Base-by-base conservation (phyloP, 139 green algal species). In the Spirogloea muscicola region DNA sequence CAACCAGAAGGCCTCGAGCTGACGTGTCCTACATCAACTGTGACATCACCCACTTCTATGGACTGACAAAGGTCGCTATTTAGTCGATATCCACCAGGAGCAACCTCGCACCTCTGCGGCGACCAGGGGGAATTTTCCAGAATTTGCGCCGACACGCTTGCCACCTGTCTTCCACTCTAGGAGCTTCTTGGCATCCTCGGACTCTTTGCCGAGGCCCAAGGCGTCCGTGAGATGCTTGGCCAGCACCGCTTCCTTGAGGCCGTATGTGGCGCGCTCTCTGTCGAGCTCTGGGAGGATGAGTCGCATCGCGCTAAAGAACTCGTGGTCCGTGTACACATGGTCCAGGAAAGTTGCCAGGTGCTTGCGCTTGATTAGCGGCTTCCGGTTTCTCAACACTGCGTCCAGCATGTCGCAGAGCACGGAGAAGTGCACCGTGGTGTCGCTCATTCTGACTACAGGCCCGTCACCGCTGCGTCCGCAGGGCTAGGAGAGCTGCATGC, bases 201-300 rank as follows among this genome's bases (percentile, higher is more conserved):
- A 38, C 18, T 48, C 58, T 16, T 70, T 79, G 48, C 1, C 66
- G 16, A 88, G 57, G 21, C 58, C 64, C 18, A 49, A 76, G 3
- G 87, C 87, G 21, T 83, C 52, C 18, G 84, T 41, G 34, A 86
- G 33, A 29, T 79, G 37, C 4, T 59, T 69, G 1, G 71, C 76
- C 42, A 92, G 81, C n/a, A 57, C 74, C 7, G 61, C 34, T 59
- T 94, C 81, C 49, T 87, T 87, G 59, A 89, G 42, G 0, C 55
- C 18, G 42, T 93, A 92, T 25, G 72, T 85, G 41, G 72, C 58
- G 1, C 86, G 41, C 29, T 75, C 33, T 40, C 68, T 74, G 73
- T 92, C 87, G 27, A 87, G 49, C 75, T 88, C 55, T 71, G 65
- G 65, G 13, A 74, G 13, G 13, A 74, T 74, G 6, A 74, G 25